phyloP scores from a whole-genome alignment of 345 rosid species.

The Bruguiera parviflora region DNA sequence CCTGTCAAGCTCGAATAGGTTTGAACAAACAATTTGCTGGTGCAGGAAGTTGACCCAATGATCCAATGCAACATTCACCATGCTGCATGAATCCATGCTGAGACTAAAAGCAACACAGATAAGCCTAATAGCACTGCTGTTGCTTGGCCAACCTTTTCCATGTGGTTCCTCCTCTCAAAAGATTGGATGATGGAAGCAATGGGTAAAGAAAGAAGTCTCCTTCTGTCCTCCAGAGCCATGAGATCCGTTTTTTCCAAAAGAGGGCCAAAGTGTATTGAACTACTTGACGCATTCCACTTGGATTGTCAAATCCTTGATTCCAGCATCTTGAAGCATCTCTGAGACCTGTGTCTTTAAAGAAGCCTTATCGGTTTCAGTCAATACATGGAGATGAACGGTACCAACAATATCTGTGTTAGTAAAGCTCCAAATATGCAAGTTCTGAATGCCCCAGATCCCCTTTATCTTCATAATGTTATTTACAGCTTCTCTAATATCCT shows the following conservation, averaged over 20 bases:
- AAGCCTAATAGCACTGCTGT: too few species aligned
- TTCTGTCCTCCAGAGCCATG: too few species aligned
- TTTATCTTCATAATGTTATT: slow-evolving; percentile 46
- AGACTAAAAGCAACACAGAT: too few species aligned
- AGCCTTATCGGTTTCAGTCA: slow-evolving; percentile 54
- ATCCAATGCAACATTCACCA: too few species aligned
- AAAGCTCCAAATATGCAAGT: slow-evolving; percentile 83
- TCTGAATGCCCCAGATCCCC: slow-evolving; percentile 64
- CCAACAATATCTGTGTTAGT: slow-evolving; percentile 81
- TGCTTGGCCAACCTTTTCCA: too few species aligned
- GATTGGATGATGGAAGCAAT: too few species aligned
- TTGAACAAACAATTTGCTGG: too few species aligned
- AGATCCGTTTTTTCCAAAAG: not conserved
- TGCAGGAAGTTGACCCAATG: too few species aligned
- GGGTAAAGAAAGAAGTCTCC: too few species aligned
- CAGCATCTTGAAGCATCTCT: slow-evolving; percentile 59
- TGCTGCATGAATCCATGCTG: too few species aligned
- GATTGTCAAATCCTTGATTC: slow-evolving; percentile 80
- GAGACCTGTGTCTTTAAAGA: slow-evolving; percentile 56
- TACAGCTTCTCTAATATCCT: slow-evolving; percentile 51
- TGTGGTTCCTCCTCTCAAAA: too few species aligned
- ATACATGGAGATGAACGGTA: slow-evolving; percentile 68
- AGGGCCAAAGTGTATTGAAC: not conserved
- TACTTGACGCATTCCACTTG: slow-evolving; percentile 58
- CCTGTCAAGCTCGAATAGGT: too few species aligned